phyloP scores from a whole-genome alignment of 1,284 basidiomycete genomes.

The Microbotryum violaceum region DNA sequence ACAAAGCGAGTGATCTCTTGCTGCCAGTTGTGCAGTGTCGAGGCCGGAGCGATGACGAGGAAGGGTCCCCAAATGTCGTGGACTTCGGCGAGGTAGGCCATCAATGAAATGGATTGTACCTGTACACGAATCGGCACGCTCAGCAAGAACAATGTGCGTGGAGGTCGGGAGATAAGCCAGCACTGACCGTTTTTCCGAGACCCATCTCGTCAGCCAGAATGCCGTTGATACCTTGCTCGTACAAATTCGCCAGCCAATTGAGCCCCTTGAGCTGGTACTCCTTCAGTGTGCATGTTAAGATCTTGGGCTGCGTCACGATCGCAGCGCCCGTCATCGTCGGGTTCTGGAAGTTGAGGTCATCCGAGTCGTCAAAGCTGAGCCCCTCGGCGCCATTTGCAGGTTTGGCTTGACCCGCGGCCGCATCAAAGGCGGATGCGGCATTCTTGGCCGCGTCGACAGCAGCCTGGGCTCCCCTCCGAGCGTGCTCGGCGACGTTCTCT shows the following conservation, averaged over 20 bases:
- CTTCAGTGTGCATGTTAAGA: conserved; percentile 94
- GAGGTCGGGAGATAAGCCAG: no score
- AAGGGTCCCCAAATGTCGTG: conserved; percentile 99
- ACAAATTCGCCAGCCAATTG: conserved; percentile 95
- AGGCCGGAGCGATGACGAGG: conserved; percentile 96
- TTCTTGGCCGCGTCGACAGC: conserved; percentile 73
- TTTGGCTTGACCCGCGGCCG: conserved; percentile 48
- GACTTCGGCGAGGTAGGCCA: conserved; percentile 92
- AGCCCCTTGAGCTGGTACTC: conserved; percentile 98
- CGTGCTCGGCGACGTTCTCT: conserved; percentile 81
- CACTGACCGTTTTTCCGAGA: conserved; percentile 61
- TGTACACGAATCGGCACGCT: no score
- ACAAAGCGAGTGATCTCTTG: conserved; percentile 96
- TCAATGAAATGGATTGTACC: conserved; percentile 84
- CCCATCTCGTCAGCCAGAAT: conserved; percentile 96
- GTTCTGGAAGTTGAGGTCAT: conserved; percentile 99
- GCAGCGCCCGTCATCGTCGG: conserved; percentile 83
- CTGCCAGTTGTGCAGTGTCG: conserved; percentile 99
- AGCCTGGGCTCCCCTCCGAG: conserved; percentile 80
- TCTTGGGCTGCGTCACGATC: conserved; percentile 84
- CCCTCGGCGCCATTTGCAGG: conserved; percentile 20
- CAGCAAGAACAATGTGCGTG: no score
- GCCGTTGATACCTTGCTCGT: conserved; percentile 98
- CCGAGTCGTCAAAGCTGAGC: conserved; percentile 54
- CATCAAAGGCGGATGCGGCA: conserved; percentile 77